These are phyloP conservation scores for Populus nigra DNA, from an alignment of 345 rosid genomes.

Conservation along the genomic window DNA sequence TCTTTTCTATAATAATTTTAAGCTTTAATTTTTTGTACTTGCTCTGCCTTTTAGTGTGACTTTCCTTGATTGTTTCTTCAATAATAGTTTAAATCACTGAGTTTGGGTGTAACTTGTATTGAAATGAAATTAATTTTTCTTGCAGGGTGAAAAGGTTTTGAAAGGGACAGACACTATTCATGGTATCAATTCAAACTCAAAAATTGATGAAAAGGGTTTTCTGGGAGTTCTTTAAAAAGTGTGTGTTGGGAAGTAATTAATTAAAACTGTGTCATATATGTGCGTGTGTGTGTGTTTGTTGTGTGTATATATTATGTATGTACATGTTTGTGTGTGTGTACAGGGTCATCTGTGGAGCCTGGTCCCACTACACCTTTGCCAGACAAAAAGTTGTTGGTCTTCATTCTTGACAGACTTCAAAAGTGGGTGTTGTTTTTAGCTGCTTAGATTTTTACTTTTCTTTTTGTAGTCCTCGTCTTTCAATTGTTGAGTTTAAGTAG, in stretches of 20 bases:
- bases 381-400: slow-evolving; percentile 94
- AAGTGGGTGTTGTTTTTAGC: slow-evolving; percentile 55
- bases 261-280: slow-evolving; percentile 15
- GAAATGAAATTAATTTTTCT: slow-evolving; percentile 27
- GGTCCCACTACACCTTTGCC: slow-evolving; percentile 99
- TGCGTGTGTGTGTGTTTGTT: too few species aligned
- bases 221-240: slow-evolving; percentile 29
- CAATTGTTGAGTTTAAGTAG: background rate
- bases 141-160: slow-evolving; percentile 77
- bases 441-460: slow-evolving; percentile 18
- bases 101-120: slow-evolving; percentile 18
- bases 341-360: slow-evolving; percentile 74
- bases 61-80: slow-evolving; percentile 25
- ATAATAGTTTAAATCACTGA: slow-evolving; percentile 14
- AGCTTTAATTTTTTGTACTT: slow-evolving; percentile 23
- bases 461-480: background rate
- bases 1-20: slow-evolving; percentile 49
- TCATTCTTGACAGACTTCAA: slow-evolving; percentile 99
- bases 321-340: slow-evolving; percentile 29
- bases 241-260: slow-evolving; percentile 15
- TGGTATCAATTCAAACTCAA: slow-evolving; percentile 45
- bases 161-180: slow-evolving; percentile 83
- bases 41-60: slow-evolving; percentile 40
- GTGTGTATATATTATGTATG: too few species aligned
- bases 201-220: slow-evolving; percentile 41